A percentile compares a stretch with the other conserved stretches of the same genome.
phyloP scores from a whole-genome alignment of 1,139 yeast species.

The Sugiyamaella grinbergsii region DNA sequence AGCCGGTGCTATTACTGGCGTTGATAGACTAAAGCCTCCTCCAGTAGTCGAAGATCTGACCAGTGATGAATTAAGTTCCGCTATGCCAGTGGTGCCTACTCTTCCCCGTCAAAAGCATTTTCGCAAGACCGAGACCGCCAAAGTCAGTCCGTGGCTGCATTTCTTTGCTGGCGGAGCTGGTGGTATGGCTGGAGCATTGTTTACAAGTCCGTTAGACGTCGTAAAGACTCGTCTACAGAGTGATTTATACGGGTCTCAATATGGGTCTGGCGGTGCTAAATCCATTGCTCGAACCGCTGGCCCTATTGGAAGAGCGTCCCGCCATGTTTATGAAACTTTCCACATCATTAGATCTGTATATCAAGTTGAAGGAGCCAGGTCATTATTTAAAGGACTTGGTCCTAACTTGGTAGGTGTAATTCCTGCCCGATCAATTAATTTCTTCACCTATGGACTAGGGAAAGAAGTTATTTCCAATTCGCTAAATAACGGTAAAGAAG shows the following conservation, averaged over 20 bases:
- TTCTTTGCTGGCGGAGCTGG: constrained; percentile 99
- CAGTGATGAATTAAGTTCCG: constrained; percentile 29
- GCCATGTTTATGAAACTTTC: constrained; percentile 83
- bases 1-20: constrained; percentile 5
- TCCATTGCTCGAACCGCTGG: constrained; percentile 35
- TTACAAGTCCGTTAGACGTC: constrained; percentile 94
- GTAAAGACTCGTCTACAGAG: constrained; percentile 95
- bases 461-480: constrained; percentile 68
- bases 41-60: constrained; percentile 31
- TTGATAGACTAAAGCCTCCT: constrained; percentile 17
- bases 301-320: constrained; percentile 50
- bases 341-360: constrained; percentile 70
- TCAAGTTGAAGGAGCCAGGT: constrained; percentile 74
- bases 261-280: constrained; percentile 36
- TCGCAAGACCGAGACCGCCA: constrained; percentile 30
- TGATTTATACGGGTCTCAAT: constrained; percentile 59
- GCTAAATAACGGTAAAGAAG: constrained; percentile 73
- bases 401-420: constrained; percentile 98
- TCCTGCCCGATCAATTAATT: constrained; percentile 96
- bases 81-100: constrained; percentile 32
- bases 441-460: constrained; percentile 92
- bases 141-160: constrained; percentile 86
- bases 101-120: constrained; percentile 26
- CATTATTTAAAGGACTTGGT: constrained; percentile 91
- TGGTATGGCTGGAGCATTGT: constrained; percentile 96